phyloP scores from a whole-genome alignment of 1,139 yeast genomes.

The Maudiozyma humilis region DNA sequence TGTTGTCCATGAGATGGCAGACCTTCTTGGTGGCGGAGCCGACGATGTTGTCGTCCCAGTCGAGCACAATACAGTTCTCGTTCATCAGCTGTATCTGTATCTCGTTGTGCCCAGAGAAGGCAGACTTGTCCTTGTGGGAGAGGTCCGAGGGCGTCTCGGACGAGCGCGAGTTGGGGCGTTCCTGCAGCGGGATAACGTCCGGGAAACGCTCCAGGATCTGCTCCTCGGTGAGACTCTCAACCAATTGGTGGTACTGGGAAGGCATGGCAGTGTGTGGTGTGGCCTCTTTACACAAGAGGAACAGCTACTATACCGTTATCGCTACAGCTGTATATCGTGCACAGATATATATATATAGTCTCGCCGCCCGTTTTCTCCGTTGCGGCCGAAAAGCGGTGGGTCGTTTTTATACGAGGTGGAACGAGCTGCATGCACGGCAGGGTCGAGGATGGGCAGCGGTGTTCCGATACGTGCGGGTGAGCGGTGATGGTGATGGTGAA shows the following conservation, averaged over 20 bases:
- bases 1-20: conserved; percentile 85
- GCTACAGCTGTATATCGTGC: neutral
- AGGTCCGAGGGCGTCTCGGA: conserved; percentile 19
- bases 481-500: too few relatives aligned
- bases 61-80: conserved; percentile 89
- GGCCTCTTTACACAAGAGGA: too few relatives aligned
- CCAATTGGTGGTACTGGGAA: conserved; percentile 42
- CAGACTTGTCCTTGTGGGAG: conserved; percentile 17
- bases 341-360: neutral
- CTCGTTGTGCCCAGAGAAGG: conserved; percentile 76
- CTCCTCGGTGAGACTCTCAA: conserved; percentile 40
- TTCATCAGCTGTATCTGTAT: conserved; percentile 95
- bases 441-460: too few relatives aligned
- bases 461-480: neutral
- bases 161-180: conserved; percentile 31
- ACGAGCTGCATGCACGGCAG: neutral
- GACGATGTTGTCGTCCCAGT: conserved; percentile 74
- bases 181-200: conserved; percentile 42
- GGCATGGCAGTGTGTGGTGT: neutral
- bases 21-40: conserved; percentile 93
- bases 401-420: neutral
- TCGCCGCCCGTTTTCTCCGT: neutral
- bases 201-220: conserved; percentile 53
- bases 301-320: neutral
- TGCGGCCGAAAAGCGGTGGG: neutral